Evolutionary conservation across 2,329 filamentous ascomycete genomes (phyloP), one percentile per base, ranked within the genome.

Genomic region (Thyridium curvatum): DNA sequence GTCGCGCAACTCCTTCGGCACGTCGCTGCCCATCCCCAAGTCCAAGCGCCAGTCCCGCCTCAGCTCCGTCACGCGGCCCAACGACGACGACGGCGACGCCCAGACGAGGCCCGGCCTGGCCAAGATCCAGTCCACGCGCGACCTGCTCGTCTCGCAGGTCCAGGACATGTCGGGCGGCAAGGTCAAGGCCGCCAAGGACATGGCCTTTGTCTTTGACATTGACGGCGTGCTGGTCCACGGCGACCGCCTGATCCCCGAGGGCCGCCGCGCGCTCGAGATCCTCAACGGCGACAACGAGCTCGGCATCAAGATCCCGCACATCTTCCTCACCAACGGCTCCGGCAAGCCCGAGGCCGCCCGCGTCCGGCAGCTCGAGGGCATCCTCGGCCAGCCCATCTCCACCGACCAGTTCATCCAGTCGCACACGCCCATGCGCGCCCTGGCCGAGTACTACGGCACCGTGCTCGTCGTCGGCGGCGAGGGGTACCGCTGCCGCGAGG

Each of bases 131-230:
- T 69, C 77, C 34, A 74, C 79, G 4, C 76, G 82, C 26, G 80
- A 85, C 36, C 77, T 87, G 44, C 66, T 87, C 44, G 80, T 79
- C 30, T 76, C 79, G 3, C 82, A 86, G 61, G 69, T 86, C 15
- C 84, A 88, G 63, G 77, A 81, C 46, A 67, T 86, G 47, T 70
- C 74, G 49, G 61, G 72, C 41, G 74, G 81, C 50, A 85, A 84
- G 65, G 82, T 84, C 13, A 64, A 64, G 21, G 72, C 74, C 41
- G 83, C 82, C 42, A 87, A 87, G 72, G 81, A 87, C 66, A 86
- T 88, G 82, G 81, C 82, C 7, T 89, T 89, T 48, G 84, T 82
- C 52, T 90, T 89, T 47, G 85, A 89, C 60, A 82, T 84, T 43
- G 85, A 88, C 52, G 84, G 83, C 66, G 83, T 88, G 42, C 69